Evolutionary conservation across 1,284 basidiomycete genomes (phyloP).

Genomic region (Schizophyllum amplum): DNA sequence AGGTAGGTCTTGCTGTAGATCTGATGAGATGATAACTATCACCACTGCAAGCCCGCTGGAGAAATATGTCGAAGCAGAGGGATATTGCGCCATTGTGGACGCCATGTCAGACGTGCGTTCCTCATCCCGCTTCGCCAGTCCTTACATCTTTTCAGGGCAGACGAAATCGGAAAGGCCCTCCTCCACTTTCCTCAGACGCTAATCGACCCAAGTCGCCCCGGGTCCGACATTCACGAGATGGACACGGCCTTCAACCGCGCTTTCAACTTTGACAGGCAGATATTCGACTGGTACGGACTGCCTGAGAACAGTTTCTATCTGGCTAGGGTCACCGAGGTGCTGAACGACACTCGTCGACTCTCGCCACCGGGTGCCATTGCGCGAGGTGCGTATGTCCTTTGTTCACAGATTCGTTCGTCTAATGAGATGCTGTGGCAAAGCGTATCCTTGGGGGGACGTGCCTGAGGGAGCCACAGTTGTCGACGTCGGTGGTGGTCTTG

Average conservation of each 20-base stretch:
- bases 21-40: background rate
- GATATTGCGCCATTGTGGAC: slow-evolving; percentile 1
- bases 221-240: background rate
- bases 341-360: background rate
- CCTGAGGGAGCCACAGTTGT: slow-evolving; percentile 28
- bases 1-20: background rate
- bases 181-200: background rate
- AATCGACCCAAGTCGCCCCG: background rate
- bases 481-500: slow-evolving; percentile 42
- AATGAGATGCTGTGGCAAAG: slow-evolving; percentile 17
- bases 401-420: no score
- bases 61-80: slow-evolving; percentile 5
- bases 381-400: background rate
- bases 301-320: background rate
- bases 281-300: background rate
- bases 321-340: background rate
- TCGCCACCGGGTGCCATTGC: background rate
- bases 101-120: background rate
- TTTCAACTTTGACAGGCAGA: slow-evolving; percentile 1
- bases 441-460: slow-evolving; percentile 35
- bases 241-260: slow-evolving; percentile 1
- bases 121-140: background rate
- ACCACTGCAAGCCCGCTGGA: background rate
- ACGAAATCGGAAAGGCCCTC: background rate
- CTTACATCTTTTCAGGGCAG: background rate